These are phyloP conservation scores for Cucumis hystrix DNA, from an alignment of 306 rosid species.

Conservation along the genomic window DNA sequence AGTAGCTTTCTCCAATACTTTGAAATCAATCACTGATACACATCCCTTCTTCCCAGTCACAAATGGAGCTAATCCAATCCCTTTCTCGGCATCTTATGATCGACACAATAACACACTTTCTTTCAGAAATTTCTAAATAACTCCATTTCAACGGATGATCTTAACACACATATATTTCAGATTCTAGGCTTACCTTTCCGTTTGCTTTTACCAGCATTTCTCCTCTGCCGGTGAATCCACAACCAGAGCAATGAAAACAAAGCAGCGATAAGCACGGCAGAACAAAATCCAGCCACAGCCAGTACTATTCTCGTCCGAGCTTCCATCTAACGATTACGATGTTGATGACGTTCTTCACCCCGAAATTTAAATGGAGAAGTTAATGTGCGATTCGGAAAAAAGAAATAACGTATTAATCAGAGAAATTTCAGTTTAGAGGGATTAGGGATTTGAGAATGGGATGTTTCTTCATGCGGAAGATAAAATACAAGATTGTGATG, in stretches of 20 bases:
- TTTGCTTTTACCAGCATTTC: neutral
- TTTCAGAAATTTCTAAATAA: neutral
- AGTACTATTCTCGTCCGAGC: constrained; percentile 35
- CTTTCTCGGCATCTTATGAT: constrained; percentile 51
- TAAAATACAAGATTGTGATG: neutral
- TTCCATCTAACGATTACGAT: constrained; percentile 14
- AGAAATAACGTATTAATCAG: neutral
- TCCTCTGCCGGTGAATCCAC: constrained; percentile 39
- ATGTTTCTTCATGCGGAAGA: neutral
- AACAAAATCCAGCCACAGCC: constrained; percentile 29
- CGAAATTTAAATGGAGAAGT: neutral
- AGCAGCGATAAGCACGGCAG: constrained; percentile 23
- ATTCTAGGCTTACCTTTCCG: neutral
- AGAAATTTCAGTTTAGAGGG: neutral
- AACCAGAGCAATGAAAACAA: constrained; percentile 30
- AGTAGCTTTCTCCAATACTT: constrained; percentile 51
- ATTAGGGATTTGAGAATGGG: too few relatives aligned
- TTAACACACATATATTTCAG: neutral
- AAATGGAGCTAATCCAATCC: constrained; percentile 26
- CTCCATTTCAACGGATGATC: neutral
- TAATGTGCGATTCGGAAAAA: neutral
- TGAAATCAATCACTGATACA: constrained; percentile 50
- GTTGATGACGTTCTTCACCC: constrained; percentile 12
- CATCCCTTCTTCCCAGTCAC: constrained; percentile 45
- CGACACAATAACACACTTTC: neutral